Conservation (phyloP, 768 basidiomycete species). For the Mycena haematopus region DNA sequence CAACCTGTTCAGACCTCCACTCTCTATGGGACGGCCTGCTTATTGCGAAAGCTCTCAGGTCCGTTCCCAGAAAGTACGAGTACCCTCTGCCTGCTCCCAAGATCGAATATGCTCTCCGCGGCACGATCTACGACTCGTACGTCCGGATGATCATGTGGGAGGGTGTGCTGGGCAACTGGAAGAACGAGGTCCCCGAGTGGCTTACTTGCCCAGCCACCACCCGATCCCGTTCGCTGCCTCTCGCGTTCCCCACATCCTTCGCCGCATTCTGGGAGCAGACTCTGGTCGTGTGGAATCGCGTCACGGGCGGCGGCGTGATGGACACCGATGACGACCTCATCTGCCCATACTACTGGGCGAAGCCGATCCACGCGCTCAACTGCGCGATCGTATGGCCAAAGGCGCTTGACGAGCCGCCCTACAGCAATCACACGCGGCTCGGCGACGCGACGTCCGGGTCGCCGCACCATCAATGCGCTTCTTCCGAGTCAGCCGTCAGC, state of each 20-base stretch:
- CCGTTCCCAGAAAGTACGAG: constrained; percentile 78
- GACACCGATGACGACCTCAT: constrained; percentile 58
- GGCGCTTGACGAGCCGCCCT: constrained; percentile 63
- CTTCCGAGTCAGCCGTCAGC: constrained; percentile 6
- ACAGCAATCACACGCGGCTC: constrained; percentile 35
- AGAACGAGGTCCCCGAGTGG: constrained; percentile 66
- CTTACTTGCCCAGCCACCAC: constrained; percentile 65
- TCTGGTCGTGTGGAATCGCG: not conserved
- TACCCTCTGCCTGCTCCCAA: constrained; percentile 68
- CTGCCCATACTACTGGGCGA: constrained; percentile 84
- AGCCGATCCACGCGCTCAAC: constrained; percentile 76
- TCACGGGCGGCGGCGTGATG: constrained; percentile 26
- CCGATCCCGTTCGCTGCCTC: constrained; percentile 13
- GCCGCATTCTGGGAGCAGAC: constrained; percentile 38
- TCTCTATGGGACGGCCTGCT: constrained; percentile 87
- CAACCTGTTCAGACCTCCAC: constrained; percentile 67
- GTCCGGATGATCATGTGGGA: constrained; percentile 89
- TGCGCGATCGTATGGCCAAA: constrained; percentile 85
- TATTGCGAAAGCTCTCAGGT: constrained; percentile 82
- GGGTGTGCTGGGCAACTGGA: constrained; percentile 77
- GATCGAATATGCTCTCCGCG: constrained; percentile 73
- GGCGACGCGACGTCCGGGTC: constrained; percentile 22
- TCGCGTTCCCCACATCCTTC: not conserved
- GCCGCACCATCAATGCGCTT: not conserved
- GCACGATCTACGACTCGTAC: constrained; percentile 87